These are phyloP conservation scores for Leptodermis oblonga DNA, from an alignment of 257 asterid species.

Conservation along the genomic window DNA sequence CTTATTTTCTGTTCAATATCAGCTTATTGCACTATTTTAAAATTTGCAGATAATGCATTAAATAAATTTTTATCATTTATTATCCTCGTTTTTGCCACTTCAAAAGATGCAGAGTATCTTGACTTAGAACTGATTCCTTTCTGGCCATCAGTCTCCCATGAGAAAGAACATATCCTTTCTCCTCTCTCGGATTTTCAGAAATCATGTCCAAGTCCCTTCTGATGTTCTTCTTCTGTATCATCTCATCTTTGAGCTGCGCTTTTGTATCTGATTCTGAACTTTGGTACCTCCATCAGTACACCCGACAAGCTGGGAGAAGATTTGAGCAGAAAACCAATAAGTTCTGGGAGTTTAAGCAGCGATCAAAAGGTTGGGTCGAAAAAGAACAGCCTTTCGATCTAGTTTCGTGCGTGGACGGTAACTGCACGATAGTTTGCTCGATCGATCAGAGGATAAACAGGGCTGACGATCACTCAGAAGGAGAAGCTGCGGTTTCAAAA, in stretches of 20 bases:
- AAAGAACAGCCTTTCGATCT: slow-evolving; percentile 57
- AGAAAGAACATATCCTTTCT: slow-evolving; percentile 10
- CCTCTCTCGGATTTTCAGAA: slow-evolving; percentile 13
- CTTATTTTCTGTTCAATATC: no score
- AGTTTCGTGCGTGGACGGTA: slow-evolving; percentile 47
- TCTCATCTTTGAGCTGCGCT: slow-evolving; percentile 24
- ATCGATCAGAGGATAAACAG: slow-evolving; percentile 23
- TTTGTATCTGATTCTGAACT: slow-evolving; percentile 30
- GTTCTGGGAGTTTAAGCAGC: slow-evolving; percentile 68
- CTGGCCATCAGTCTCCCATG: neutral
- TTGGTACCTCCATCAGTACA: slow-evolving; percentile 31
- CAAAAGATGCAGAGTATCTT: slow-evolving; percentile 13
- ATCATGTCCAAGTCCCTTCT: slow-evolving; percentile 34
- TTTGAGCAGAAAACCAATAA: slow-evolving; percentile 58
- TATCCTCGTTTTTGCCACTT: slow-evolving; percentile 23
- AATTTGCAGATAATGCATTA: no score
- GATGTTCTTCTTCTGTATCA: slow-evolving; percentile 22
- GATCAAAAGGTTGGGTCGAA: slow-evolving; percentile 67
- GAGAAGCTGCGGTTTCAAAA: slow-evolving; percentile 5
- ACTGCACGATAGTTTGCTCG: slow-evolving; percentile 46
- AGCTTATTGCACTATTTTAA: no score
- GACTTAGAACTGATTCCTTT: slow-evolving; percentile 5
- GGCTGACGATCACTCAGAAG: slow-evolving; percentile 10
- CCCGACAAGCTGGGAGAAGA: slow-evolving; percentile 25
- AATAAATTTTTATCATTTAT: no score